Evolutionary conservation across 2,329 filamentous ascomycete genomes (phyloP).

Genomic region (Akanthomyces dipterigenus): DNA sequence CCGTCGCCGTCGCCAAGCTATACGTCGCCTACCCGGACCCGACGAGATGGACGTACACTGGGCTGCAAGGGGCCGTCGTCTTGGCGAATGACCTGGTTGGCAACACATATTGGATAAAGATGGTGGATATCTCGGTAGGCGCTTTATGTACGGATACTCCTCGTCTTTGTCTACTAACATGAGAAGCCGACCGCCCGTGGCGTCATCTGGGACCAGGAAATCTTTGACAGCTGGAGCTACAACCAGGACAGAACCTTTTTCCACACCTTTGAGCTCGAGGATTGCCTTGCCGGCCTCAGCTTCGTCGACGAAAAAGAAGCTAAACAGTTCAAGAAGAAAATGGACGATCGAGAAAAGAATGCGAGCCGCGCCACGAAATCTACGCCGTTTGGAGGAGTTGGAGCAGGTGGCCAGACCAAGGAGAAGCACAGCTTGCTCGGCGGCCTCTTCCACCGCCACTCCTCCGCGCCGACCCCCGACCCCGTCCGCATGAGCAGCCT

Average conservation of each 20-base stretch:
- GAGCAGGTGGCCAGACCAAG: constrained; percentile 36
- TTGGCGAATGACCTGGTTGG: constrained; percentile 91
- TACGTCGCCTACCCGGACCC: constrained; percentile 87
- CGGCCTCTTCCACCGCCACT: constrained; percentile 56
- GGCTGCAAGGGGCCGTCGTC: constrained; percentile 84
- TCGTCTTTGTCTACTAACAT: not conserved
- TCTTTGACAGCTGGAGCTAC: constrained; percentile 91
- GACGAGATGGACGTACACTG: constrained; percentile 87
- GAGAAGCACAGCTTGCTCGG: constrained; percentile 47
- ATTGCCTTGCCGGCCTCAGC: constrained; percentile 81
- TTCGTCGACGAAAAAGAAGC: constrained; percentile 98
- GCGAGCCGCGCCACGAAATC: constrained; percentile 79
- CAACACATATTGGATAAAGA: constrained; percentile 93
- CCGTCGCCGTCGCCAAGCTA: constrained; percentile 85
- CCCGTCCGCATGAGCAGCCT: constrained; percentile 36
- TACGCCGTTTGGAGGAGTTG: constrained; percentile 63
- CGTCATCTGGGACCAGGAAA: constrained; percentile 95
- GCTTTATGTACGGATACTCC: not conserved
- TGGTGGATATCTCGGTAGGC: constrained; percentile 86
- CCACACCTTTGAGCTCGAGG: constrained; percentile 92
- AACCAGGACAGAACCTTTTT: constrained; percentile 98
- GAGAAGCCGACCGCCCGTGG: constrained; percentile 66
- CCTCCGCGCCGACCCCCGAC: constrained; percentile 51
- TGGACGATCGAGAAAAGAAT: constrained; percentile 93
- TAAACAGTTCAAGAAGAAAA: constrained; percentile 93